Base-by-base conservation (phyloP, 2,329 filamentous ascomycete species). In the Colletotrichum ledebouriae region DNA sequence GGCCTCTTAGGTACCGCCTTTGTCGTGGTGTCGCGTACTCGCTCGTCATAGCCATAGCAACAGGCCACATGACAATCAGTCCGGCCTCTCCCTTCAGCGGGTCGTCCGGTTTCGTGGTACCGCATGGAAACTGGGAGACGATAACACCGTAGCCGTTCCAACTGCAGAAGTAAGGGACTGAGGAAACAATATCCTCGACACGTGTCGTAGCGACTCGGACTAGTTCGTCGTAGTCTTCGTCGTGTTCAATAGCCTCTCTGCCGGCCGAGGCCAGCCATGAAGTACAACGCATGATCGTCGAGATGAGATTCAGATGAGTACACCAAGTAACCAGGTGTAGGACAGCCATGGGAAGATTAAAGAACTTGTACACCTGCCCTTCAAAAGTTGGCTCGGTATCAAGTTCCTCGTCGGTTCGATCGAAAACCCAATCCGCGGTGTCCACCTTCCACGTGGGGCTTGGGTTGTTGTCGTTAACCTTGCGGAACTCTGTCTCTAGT, bases 151-250 rank as follows among this genome's bases (percentile, higher is more conserved):
- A 70, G 3, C 67, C 72, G 50, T 71, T 72, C 70, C 71, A 73
- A n/a, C 67, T 63, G 49, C 72, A 73, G 52, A 70, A 71, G 20
- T 72, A 73, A 33, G 72, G 72, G 10, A 67, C 44, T 4, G 70
- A 33, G 2, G 70, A 63, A 6, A 72, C 70, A 5, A 73, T 70
- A 25, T 73, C 67, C 12, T 52, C 52, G 13, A 73, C 57, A 6
- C 72, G 67, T 2, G 47, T 37, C 15, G 47, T 59, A 0, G 72
- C 62, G 6, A 69, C 44, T 4, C 39, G 39, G 1, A 53, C 60
- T 3, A 72, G 58, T 11, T 63, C 44, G 6, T 59, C 67, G 44
- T 68, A 72, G 47, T 72, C 69, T 0, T 71, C 72, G 42, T 60
- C 57, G 5, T 53, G 58, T 2, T 37, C 37, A 4, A 57, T 3